Conservation (phyloP, 805 yeast genomes). For the Spathaspora gorwiae region DNA sequence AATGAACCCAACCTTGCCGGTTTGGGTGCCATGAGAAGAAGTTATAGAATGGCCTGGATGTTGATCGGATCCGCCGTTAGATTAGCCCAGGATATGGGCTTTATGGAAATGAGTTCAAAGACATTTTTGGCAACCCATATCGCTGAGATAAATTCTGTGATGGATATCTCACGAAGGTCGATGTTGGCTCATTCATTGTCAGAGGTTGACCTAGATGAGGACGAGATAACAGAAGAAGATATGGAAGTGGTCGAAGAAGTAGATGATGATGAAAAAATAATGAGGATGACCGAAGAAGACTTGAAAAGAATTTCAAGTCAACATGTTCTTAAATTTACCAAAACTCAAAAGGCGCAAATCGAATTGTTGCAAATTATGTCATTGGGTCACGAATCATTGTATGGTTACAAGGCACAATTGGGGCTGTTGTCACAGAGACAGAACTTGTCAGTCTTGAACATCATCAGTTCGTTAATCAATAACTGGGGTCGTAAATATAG, state of each 20-base stretch:
- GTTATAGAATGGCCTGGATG: slow-evolving; percentile 93
- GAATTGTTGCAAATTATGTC: slow-evolving; percentile 76
- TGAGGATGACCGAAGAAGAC: slow-evolving; percentile 32
- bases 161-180: slow-evolving; percentile 74
- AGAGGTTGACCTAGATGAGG: slow-evolving; percentile 56
- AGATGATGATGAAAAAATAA: slow-evolving; percentile 23
- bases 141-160: slow-evolving; percentile 77
- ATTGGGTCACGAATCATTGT: slow-evolving; percentile 78
- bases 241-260: slow-evolving; percentile 17
- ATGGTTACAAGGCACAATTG: slow-evolving; percentile 57
- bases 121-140: slow-evolving; percentile 80
- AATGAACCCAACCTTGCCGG: slow-evolving; percentile 56
- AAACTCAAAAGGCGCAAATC: slow-evolving; percentile 67
- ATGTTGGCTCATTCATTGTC: slow-evolving; percentile 70
- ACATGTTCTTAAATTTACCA: slow-evolving; percentile 48
- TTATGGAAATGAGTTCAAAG: slow-evolving; percentile 67
- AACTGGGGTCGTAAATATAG: slow-evolving; percentile 71
- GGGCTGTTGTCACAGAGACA: slow-evolving; percentile 54
- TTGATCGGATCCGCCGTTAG: slow-evolving; percentile 82
- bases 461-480: slow-evolving; percentile 71
- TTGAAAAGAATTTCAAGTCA: slow-evolving; percentile 20
- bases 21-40: slow-evolving; percentile 76
- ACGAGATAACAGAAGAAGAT: slow-evolving; percentile 34
- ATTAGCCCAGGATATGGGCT: slow-evolving; percentile 80
- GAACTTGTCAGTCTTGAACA: slow-evolving; percentile 64